Conservation (phyloP, 176 grass and related monocot species). For the Zoysia japonica region DNA sequence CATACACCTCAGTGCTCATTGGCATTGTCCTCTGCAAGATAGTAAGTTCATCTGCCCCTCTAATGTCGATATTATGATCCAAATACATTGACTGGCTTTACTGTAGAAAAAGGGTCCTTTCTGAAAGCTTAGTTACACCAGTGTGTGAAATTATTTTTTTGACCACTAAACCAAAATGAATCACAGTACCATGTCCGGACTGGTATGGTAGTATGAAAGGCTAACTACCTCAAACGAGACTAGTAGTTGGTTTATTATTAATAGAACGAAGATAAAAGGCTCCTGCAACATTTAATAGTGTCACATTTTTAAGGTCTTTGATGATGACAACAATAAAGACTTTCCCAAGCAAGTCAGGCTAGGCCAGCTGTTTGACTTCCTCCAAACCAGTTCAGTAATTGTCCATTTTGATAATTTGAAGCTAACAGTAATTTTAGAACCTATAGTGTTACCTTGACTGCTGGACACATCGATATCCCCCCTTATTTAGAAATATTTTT, state of each 20-base stretch:
- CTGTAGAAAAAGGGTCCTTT: not conserved
- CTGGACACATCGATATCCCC: not conserved
- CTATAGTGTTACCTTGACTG: not conserved
- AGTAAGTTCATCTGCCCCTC: constrained; percentile 48
- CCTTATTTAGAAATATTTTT: no score
- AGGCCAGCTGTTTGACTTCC: not conserved
- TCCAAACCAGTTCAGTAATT: not conserved
- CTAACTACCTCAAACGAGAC: constrained; percentile 24
- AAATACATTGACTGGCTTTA: not conserved
- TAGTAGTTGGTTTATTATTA: constrained; percentile 6
- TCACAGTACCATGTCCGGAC: not conserved
- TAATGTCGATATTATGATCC: not conserved
- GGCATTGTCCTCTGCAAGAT: constrained; percentile 88
- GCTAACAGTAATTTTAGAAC: not conserved
- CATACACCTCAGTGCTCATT: constrained; percentile 68
- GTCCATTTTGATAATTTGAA: not conserved
- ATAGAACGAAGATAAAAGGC: not conserved
- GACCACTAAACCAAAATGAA: constrained; percentile 1
- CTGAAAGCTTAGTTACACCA: constrained; percentile 21
- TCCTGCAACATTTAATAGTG: no score
- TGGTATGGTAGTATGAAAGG: not conserved
- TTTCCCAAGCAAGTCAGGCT: no score
- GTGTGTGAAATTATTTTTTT: constrained; percentile 5
- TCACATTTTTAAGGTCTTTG: no score
- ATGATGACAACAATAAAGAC: no score